Evolutionary conservation across 2,329 filamentous ascomycete genomes (phyloP).

Genomic region (Verticillium tricorpus): DNA sequence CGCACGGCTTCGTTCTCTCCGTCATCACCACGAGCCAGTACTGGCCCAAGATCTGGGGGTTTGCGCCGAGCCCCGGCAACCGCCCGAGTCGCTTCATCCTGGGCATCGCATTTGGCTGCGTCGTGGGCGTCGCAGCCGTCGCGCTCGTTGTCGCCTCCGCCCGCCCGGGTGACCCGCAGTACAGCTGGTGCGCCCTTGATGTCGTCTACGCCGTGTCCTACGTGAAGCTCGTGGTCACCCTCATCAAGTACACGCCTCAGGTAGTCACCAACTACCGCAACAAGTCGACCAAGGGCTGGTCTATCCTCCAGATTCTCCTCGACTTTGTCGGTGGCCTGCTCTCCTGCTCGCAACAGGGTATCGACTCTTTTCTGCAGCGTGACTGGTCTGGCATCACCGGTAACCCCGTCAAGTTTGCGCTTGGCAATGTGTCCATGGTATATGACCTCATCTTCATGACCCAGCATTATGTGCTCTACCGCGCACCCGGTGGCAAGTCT

Average conservation of each 20-base stretch:
- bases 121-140: slow-evolving; percentile 53
- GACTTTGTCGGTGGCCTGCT: slow-evolving; percentile 79
- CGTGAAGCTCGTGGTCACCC: slow-evolving; percentile 81
- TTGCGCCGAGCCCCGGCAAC: slow-evolving; percentile 54
- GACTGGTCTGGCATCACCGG: slow-evolving; percentile 91
- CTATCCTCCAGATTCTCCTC: slow-evolving; percentile 76
- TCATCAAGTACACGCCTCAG: slow-evolving; percentile 92
- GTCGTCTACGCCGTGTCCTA: slow-evolving; percentile 70
- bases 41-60: slow-evolving; percentile 75
- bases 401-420: slow-evolving; percentile 84
- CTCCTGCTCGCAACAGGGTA: slow-evolving; percentile 73
- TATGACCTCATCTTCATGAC: slow-evolving; percentile 84
- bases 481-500: slow-evolving; percentile 13
- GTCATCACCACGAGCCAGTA: slow-evolving; percentile 72
- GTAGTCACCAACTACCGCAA: slow-evolving; percentile 78
- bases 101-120: slow-evolving; percentile 65
- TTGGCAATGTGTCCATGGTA: slow-evolving; percentile 79
- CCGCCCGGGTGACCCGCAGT: slow-evolving; percentile 30
- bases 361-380: slow-evolving; percentile 78
- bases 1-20: slow-evolving; percentile 72
- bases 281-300: slow-evolving; percentile 83
- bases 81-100: slow-evolving; percentile 58
- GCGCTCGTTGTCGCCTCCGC: slow-evolving; percentile 39
- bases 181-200: slow-evolving; percentile 59
- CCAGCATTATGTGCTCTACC: slow-evolving; percentile 84